Evolutionary conservation across 331 rosid genomes (phyloP).

Genomic region (Quercus lobata): DNA sequence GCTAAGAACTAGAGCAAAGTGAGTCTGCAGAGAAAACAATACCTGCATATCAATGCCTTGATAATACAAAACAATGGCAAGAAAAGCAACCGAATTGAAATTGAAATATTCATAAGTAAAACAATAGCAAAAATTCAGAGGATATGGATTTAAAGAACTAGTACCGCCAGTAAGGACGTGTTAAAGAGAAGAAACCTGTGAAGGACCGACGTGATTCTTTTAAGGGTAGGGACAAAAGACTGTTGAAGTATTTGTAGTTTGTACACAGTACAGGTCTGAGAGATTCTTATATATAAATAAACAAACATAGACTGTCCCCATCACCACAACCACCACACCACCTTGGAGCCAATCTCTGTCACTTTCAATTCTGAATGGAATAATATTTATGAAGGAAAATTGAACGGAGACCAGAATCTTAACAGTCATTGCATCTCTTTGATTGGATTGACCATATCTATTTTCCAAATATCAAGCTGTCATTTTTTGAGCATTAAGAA

Average conservation of each 20-base stretch:
- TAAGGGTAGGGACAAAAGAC: not conserved
- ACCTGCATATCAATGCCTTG: constrained; percentile 5
- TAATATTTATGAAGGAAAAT: not conserved
- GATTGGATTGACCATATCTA: not conserved
- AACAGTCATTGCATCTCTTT: not conserved
- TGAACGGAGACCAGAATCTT: not conserved
- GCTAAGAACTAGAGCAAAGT: not conserved
- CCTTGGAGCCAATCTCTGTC: not conserved
- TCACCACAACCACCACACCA: not conserved
- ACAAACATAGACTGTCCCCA: not conserved
- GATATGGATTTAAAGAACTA: not conserved
- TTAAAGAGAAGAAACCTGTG: not conserved
- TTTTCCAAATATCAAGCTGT: not conserved
- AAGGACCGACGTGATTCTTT: constrained; percentile 13
- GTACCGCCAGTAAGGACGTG: not conserved
- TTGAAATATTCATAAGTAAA: not conserved
- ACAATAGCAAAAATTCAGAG: not conserved
- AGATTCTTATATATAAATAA: not conserved
- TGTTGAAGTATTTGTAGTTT: no score
- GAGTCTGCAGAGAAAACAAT: not conserved
- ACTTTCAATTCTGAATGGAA: no score
- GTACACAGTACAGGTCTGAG: not conserved
- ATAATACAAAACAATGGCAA: not conserved
- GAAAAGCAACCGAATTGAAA: not conserved
- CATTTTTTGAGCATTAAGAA: not conserved